Base-by-base conservation (phyloP, 2,329 filamentous ascomycete genomes). In the Colletotrichum sp. region DNA sequence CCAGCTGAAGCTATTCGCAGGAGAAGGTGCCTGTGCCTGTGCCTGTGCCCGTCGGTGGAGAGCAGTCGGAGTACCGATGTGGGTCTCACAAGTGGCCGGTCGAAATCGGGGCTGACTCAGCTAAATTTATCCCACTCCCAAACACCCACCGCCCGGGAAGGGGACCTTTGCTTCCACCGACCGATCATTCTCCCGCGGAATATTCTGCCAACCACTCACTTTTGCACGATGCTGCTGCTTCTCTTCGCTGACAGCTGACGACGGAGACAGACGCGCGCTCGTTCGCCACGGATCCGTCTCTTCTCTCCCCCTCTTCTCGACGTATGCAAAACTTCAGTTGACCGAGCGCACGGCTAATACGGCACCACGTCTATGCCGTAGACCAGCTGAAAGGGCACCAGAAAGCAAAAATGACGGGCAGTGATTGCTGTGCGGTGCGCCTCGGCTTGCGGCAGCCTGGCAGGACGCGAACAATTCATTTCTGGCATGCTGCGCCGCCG, bases 1-100 rank as follows among this genome's bases (percentile, higher is more conserved):
- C 43, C n/a, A 21, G 54, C 55, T 66, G 71, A 73, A 71, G 71
- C 29, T 73, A 66, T 73, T 71, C 71, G 43, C 71, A 55, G 67
- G 51, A 6, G 7, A 18, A 21, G n/a, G 24, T 33, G 21, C 24
- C 24, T 15, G 18, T 38, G 11, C 24, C 24, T 15, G 18, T 38
- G 18, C 57, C 27, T 36, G 13, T 21, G 55, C 24, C 16, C 29
- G 24, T 33, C 38, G 38, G 55, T 58, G 43, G 47, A 58, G 33
- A 55, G 27, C 15, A 34, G 9, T 18, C 38, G 38, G 18, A 43
- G 38, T 11, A 16, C 43, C 47, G 34, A 38, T n/a, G 34, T 69
- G 66, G 66, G 58, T 21, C 69, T 24, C 62, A 24, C 43, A 54
- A 27, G 38, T 51, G 24, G 11, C 43, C 43, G 66, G 34, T 13